These are phyloP conservation scores for Hypoxylon sp. DNA, from an alignment of 2,329 filamentous ascomycete species.

Conservation along the genomic window DNA sequence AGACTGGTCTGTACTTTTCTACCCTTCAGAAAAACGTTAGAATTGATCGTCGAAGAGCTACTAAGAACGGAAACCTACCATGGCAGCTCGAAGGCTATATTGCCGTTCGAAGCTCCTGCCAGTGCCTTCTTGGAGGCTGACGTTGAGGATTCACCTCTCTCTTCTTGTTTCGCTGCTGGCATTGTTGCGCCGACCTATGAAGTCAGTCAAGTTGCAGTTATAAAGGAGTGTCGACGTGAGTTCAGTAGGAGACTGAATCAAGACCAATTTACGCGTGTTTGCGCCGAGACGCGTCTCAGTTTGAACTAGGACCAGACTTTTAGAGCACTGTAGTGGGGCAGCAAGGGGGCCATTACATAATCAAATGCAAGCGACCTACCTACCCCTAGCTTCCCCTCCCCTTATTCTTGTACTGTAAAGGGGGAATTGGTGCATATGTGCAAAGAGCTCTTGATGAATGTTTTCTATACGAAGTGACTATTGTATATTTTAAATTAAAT, in stretches of 20 bases:
- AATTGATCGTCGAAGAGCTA: slow-evolving; percentile 1
- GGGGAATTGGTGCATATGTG: not conserved
- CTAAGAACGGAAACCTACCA: slow-evolving; percentile 67
- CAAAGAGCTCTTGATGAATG: too few relatives aligned
- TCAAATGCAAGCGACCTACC: not conserved
- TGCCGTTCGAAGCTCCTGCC: slow-evolving; percentile 63
- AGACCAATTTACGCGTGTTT: slow-evolving; percentile 52
- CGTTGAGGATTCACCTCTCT: slow-evolving; percentile 71
- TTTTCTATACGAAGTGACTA: not conserved
- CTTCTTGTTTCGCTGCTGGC: slow-evolving; percentile 63
- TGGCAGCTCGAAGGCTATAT: slow-evolving; percentile 78
- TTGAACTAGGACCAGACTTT: slow-evolving; percentile 6
- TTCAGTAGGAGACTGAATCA: slow-evolving; percentile 13
- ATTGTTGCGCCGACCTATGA: slow-evolving; percentile 51
- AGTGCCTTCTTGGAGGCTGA: slow-evolving; percentile 69
- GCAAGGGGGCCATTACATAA: not conserved
- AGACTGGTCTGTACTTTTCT: slow-evolving; percentile 95
- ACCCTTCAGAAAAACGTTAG: slow-evolving; percentile 72
- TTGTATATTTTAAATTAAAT: not conserved
- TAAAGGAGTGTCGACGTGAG: not conserved
- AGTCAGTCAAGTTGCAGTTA: not conserved
- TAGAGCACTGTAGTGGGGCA: not conserved
- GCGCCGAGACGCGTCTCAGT: slow-evolving; percentile 42
- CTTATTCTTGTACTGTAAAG: not conserved
- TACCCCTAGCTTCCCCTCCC: not conserved